Evolutionary conservation across 2,329 filamentous ascomycete species (phyloP).

Genomic region (Penicillium italicum): DNA sequence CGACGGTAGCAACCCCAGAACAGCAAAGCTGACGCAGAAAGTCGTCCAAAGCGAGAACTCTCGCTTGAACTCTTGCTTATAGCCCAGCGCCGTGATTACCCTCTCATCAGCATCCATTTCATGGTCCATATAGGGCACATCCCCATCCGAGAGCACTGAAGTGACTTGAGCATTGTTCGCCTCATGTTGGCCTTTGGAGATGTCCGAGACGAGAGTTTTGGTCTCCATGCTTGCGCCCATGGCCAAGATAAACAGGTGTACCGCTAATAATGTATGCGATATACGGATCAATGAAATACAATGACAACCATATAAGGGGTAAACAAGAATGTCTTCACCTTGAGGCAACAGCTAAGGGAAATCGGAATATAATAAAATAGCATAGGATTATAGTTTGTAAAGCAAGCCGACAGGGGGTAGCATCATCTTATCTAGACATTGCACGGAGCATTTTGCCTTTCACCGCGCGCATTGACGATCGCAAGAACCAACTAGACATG

Average conservation of each 20-base stretch:
- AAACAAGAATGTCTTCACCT: background rate
- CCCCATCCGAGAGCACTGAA: conserved; percentile 36
- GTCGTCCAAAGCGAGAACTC: conserved; percentile 72
- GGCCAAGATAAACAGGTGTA: background rate
- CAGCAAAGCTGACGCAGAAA: conserved; percentile 71
- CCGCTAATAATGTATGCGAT: background rate
- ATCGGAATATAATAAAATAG: conserved; percentile 4
- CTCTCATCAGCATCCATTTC: conserved; percentile 41
- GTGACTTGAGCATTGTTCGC: conserved; percentile 35
- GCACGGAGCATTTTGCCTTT: background rate
- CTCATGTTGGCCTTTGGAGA: conserved; percentile 21
- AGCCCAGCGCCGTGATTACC: conserved; percentile 45
- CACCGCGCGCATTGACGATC: conserved; percentile 10
- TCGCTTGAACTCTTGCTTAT: conserved; percentile 63
- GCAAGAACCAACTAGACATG: background rate
- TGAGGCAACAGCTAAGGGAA: background rate
- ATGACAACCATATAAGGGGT: background rate
- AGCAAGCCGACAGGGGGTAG: background rate
- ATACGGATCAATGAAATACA: background rate
- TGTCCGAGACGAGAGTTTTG: conserved; percentile 6
- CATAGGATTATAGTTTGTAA: background rate
- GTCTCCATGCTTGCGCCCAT: conserved; percentile 12
- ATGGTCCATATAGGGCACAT: conserved; percentile 36
- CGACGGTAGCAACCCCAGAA: conserved; percentile 66
- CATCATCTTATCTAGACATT: conserved; percentile 15